A percentile compares a stretch with the other conserved stretches of the same genome.
Conservation (phyloP, 2,329 filamentous ascomycete species). For the Ambrosiella beaveri region DNA sequence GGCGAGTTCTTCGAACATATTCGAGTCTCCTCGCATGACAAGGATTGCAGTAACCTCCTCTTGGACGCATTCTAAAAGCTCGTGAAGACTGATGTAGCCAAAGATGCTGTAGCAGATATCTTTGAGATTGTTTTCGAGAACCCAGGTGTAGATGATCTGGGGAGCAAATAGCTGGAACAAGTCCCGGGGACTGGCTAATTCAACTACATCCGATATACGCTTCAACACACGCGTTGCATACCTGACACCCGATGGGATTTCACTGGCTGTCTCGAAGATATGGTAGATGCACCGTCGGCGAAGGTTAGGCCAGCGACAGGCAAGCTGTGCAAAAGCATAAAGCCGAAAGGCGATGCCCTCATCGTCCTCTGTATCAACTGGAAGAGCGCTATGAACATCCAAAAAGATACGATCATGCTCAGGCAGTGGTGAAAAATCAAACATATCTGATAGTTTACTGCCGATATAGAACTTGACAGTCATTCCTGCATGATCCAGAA, state of each 20-base stretch:
- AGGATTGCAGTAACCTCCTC: conserved; percentile 66
- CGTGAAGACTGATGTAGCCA: conserved; percentile 50
- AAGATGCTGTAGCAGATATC: conserved; percentile 76
- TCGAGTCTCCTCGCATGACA: conserved; percentile 60
- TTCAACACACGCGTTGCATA: conserved; percentile 60
- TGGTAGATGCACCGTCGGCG: conserved; percentile 78
- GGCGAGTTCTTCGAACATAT: conserved; percentile 44
- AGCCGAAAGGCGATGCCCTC: conserved; percentile 80
- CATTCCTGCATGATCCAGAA: conserved; percentile 50
- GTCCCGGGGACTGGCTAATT: conserved; percentile 46
- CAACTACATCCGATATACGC: conserved; percentile 46
- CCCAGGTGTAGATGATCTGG: conserved; percentile 84
- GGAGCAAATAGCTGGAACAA: conserved; percentile 74
- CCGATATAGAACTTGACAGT: conserved; percentile 62
- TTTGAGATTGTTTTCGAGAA: conserved; percentile 47
- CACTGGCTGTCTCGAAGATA: conserved; percentile 52
- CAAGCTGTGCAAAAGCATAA: conserved; percentile 57
- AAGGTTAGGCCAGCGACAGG: conserved; percentile 69
- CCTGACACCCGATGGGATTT: conserved; percentile 42
- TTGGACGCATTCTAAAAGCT: conserved; percentile 53
- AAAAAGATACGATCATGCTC: conserved; percentile 71
- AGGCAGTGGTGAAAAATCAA: conserved; percentile 64
- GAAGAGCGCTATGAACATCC: conserved; percentile 67
- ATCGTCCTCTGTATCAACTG: conserved; percentile 47
- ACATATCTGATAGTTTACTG: conserved; percentile 52